A percentile compares a stretch with the other conserved stretches of the same genome.
Conservation (phyloP, 2,329 filamentous ascomycete species). For the Aspergillus sp. region DNA sequence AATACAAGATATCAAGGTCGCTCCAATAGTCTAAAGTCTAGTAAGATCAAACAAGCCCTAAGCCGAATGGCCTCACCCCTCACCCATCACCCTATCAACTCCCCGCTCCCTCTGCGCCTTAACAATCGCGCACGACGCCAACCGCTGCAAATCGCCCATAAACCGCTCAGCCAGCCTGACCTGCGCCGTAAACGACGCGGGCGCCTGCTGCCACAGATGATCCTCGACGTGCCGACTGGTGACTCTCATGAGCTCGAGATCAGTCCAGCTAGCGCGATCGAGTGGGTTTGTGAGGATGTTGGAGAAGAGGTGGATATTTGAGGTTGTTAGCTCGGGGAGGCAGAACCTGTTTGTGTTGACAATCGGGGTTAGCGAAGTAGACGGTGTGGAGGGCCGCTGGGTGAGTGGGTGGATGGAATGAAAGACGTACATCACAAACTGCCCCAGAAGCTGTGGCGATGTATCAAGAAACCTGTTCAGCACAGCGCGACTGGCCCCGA, state of each 20-base stretch:
- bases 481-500: slow-evolving; percentile 19
- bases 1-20: too few relatives aligned
- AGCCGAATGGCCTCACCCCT: too few relatives aligned
- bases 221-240: neutral
- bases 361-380: neutral
- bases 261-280: neutral
- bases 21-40: too few relatives aligned
- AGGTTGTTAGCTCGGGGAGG: slow-evolving; percentile 14
- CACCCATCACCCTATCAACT: too few relatives aligned
- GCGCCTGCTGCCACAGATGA: slow-evolving; percentile 6
- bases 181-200: slow-evolving; percentile 4
- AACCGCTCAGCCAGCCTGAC: slow-evolving; percentile 14
- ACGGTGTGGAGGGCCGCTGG: neutral
- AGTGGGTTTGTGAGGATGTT: slow-evolving; percentile 18
- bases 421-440: neutral
- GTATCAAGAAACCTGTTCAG: slow-evolving; percentile 7
- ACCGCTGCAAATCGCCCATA: slow-evolving; percentile 13
- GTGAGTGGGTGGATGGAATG: neutral
- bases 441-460: neutral
- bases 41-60: too few relatives aligned
- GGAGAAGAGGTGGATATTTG: slow-evolving; percentile 17
- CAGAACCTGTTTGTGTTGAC: slow-evolving; percentile 5
- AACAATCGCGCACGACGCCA: slow-evolving; percentile 13
- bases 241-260: slow-evolving; percentile 11
- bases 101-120: slow-evolving; percentile 1